Conservation (phyloP, 345 rosid species). For the Viola odorata region DNA sequence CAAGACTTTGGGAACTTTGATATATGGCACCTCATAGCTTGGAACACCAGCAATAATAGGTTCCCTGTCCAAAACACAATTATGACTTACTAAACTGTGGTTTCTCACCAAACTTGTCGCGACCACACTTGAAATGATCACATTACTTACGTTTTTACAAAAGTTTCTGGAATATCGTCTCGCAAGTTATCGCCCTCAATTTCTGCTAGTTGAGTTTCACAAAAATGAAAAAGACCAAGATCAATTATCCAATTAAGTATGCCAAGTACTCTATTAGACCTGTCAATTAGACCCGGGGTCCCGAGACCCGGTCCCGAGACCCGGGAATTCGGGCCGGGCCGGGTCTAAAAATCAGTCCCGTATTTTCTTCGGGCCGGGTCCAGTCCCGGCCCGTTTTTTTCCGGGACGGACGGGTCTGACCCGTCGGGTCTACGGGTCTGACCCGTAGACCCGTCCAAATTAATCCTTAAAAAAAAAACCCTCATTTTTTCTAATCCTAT, state of each 20-base stretch:
- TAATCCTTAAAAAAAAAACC: no score
- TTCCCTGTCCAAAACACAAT: conserved; percentile 36
- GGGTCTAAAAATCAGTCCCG: no score
- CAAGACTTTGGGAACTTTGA: conserved; percentile 66
- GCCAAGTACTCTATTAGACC: no score
- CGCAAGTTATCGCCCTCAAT: conserved; percentile 58
- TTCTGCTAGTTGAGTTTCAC: conserved; percentile 30
- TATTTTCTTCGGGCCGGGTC: no score
- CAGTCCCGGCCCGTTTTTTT: no score
- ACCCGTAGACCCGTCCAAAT: no score
- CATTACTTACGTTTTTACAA: conserved; percentile 47
- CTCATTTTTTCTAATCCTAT: no score
- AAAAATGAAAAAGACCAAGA: neutral
- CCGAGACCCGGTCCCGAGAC: no score
- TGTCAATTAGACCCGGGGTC: no score
- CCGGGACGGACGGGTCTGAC: no score
- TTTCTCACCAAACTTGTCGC: neutral
- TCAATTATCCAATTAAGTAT: neutral
- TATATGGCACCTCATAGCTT: conserved; percentile 56
- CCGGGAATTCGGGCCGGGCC: no score
- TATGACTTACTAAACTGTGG: neutral
- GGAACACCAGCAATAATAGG: conserved; percentile 54
- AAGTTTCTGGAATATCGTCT: conserved; percentile 64
- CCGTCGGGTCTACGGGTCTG: no score
- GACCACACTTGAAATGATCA: neutral